Evolutionary conservation across 768 basidiomycete genomes (phyloP), one percentile per base, ranked within the genome.

Genomic region (Termitomyces sp.): DNA sequence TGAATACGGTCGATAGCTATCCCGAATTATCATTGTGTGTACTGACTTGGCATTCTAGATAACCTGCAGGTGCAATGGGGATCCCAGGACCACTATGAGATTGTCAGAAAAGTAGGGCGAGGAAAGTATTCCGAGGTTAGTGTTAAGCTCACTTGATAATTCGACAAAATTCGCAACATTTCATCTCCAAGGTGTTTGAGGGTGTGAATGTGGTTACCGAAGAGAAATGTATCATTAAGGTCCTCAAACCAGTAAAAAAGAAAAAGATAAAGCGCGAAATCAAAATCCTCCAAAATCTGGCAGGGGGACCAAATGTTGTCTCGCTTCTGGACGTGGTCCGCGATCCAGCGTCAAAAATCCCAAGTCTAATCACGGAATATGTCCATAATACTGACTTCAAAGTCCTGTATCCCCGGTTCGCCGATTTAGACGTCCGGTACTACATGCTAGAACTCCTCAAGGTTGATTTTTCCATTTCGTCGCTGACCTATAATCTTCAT

Each of bases 261-360:
- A 98, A 98, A 85, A 98, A 98, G 77, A 98, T 98, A 75, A 98
- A 98, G 77, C 83, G 96, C 62, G 96, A 98, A 76, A 97, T 98
- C 72, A 98, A 98, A 79, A 96, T 98, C 67, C 76, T 98, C 26
- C 94, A 95, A 74, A 97, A 98, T 70, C 80, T 98, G 32, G 92
- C 94, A 0, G 95, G 96, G 26, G 96, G 96, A 6, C 94, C 94
- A 3, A 98, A 98, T 72, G 81, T 98, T 62, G 92, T 98, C 50
- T 88, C 88, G 7, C 79, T 98, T 52, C 79, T 98, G 60, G 96
- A 98, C 69, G 94, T 98, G 63, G 96, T 98, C 60, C 86, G 96
- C 65, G 96, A 98, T 76, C 91, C 89, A 38, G 85, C 92, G 62
- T 94, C 94, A 56, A 98, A 98, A 77, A 98, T 98, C 64, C 96